Base-by-base conservation (phyloP, 2,329 filamentous ascomycete species). In the Gliomastix tumulicola region DNA sequence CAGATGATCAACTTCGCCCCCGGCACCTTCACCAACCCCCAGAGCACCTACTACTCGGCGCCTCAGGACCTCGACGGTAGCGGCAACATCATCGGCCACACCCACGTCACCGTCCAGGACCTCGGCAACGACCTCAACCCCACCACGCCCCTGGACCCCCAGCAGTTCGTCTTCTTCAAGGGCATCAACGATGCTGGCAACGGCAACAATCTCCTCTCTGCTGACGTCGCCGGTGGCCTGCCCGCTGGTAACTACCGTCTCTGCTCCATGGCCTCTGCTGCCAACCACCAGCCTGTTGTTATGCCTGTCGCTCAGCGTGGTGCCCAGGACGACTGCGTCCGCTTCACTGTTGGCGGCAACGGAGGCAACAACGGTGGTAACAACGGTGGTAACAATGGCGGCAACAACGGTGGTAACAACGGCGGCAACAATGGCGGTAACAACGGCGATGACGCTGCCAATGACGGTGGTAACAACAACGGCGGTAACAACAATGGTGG, bases 251-350 rank as follows among this genome's bases (percentile, higher is more conserved):
- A 74, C 62, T 83, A 82, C 61, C 75, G 79, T 47, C 59, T 79
- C 43, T 83, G 79, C 66, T 76, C 71, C 49, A 79, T 83, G 72
- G 66, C 69, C 20, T 60, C 69, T 41, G 60, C 79, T n/a, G 62
- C 74, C 46, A 83, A 82, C 64, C 79, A 83, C 51, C 76, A 82
- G 60, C 75, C 76, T 39, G 74, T 80, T 9, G 51, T 79, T 37
- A 81, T 81, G 76, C 76, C 77, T 35, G 71, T 82, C 36, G 78
- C 79, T 37, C 78, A 82, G 60, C 74, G 79, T 55, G 79, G 79
- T 57, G 66, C 74, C 32, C 77, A 82, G 53, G 79, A 83, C 48
- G 78, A 82, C 52, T 82, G 78, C 53, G 61, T 69, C 35, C 74
- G 74, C 49, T 76, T 81, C 50, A 73, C 66, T 31, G 74, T 78